Conservation (phyloP, 768 basidiomycete species). For the Serendipita sp. region DNA sequence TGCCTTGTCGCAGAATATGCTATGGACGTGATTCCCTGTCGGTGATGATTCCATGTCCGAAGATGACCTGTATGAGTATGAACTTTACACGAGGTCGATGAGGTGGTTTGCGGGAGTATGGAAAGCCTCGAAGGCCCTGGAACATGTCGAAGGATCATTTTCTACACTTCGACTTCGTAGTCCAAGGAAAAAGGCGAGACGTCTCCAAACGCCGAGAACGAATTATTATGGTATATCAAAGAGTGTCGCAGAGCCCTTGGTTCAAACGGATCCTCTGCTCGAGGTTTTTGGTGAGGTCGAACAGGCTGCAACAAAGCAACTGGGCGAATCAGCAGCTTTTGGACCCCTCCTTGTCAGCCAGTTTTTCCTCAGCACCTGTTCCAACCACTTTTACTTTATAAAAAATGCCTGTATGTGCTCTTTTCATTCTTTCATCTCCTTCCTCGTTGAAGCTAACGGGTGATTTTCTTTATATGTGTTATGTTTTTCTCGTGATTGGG, state of each 20-base stretch:
- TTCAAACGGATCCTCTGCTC: too few relatives aligned
- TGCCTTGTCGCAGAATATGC: too few relatives aligned
- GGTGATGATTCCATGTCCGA: too few relatives aligned
- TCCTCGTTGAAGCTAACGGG: background rate
- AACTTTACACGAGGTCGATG: background rate
- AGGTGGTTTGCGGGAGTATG: background rate
- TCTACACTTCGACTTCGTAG: background rate
- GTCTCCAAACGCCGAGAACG: too few relatives aligned
- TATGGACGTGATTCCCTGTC: too few relatives aligned
- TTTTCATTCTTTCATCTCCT: background rate
- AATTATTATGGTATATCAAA: background rate
- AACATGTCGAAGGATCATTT: background rate
- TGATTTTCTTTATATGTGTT: background rate
- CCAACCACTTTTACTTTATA: slow-evolving; percentile 6
- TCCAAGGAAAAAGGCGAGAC: background rate
- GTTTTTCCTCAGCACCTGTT: slow-evolving; percentile 5
- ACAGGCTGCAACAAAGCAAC: background rate
- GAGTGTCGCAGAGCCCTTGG: background rate
- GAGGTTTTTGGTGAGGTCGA: background rate
- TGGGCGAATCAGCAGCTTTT: slow-evolving; percentile 6
- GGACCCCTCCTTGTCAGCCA: slow-evolving; percentile 21
- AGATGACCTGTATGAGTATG: too few relatives aligned
- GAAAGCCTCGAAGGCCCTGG: background rate
- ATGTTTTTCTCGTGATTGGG: background rate
- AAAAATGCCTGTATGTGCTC: slow-evolving; percentile 33